Evolutionary conservation across 208 protist species (phyloP), one percentile per base, ranked within the genome.

Genomic region (Trypanosomatidae sp.): DNA sequence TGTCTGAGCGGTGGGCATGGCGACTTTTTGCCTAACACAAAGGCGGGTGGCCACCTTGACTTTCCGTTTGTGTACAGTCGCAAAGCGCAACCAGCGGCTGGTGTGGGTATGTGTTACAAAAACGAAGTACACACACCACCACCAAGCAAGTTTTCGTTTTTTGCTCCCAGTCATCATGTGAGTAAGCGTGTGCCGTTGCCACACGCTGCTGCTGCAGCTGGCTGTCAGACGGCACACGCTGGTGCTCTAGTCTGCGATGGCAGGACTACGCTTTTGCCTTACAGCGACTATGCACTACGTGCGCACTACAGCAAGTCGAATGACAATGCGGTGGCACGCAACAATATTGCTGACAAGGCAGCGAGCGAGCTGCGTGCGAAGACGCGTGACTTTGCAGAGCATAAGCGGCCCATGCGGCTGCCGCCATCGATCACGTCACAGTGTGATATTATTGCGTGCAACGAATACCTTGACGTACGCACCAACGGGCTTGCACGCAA

Each of bases 1-100:
- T 33, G 49, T 8, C 63, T 67, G 3, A 71, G 71, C 42, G 73
- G 76, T 39, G 65, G 68, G 32, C 71, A 83, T 20, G 82, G 78
- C 13, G 75, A 88, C 11, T 48, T 88, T 25, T 88, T 92, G 48
- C 83, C 83, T 1, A 92, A 74, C 3, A 82, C 61, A 30, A 92
- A 92, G 61, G 56, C 53, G 5, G 77, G 73, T 3, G 71, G 76
- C 1, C 77, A 92, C 42, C 61, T 92, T n/a, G 47, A 39, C 6
- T 65, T 45, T 8, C 2, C 43, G 25, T 92, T 73, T 72, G 42
- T 92, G 40, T 61, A 81, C 62, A 21, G 13, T 30, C 66, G 77
- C 38, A 43, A 43, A 19, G 49, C 68, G 13, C 68, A 66, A 8
- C 68, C 48, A 23, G 56, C 77, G 0, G 77, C 82, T 0, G 74